Evolutionary conservation across 805 yeast genomes (phyloP), one percentile per base, ranked within the genome.

Genomic region (Zygosaccharomyces bisporus): DNA sequence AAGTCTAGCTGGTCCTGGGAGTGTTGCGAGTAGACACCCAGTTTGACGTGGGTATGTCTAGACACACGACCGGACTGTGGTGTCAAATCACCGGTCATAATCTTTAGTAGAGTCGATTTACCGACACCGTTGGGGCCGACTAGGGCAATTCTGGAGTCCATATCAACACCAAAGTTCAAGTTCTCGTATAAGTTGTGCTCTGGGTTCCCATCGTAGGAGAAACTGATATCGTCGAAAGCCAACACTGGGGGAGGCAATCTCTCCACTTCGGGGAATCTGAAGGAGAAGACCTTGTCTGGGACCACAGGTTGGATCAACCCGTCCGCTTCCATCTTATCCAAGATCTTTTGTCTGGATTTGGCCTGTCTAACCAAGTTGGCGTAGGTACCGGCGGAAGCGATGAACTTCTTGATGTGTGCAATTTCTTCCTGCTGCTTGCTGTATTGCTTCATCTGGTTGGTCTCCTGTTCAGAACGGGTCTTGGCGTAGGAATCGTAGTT

Each of bases 111-210:
- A 14, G 99, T 91, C 41, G 97, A 90, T 72, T 91, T 91, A 74
- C 99, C 99, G 58, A 91, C 91, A 86, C 99, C 99, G 69, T 91
- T 91, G 65, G 98, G 98, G 34, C 99, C 99, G 50, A 91, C 98
- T 40, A 91, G 77, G 34, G 99, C 98, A 64, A 91, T 82, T 75
- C 99, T 85, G 32, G 97, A 90, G 72, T 93, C 99, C 98, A 93
- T 93, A 75, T 93, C 99, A 48, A 93, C 90, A 83, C 99, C 99
- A 58, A 93, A 93, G 66, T 89, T 91, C 66, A 93, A 78, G 67
- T 86, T 70, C 65, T 86, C 88, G 72, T 93, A 93, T 62, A 93
- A 76, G 71, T 89, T 84, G 70, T 93, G 82, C 70, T 87, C 96
- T 39, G 76, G 69, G 23, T 79, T 79, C 58, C 85, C 91, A 57